Percentiles rank a stretch among this genome's conserved stretches.
phyloP scores from a whole-genome alignment of 1,284 basidiomycete genomes.

The Trametes pubescens region DNA sequence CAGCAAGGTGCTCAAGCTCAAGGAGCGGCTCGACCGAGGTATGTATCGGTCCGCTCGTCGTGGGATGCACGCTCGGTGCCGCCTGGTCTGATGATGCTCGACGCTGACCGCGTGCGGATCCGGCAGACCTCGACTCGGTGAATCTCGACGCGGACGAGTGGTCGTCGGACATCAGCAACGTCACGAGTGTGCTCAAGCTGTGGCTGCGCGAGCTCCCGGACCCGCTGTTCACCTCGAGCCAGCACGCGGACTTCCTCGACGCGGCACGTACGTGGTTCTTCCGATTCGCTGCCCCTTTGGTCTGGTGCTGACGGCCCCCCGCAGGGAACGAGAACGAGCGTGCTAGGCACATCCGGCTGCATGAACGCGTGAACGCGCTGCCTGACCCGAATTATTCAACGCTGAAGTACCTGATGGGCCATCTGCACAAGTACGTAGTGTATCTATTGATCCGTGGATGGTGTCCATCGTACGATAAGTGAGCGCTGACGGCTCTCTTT shows the following conservation, averaged over 20 bases:
- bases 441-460: constrained; percentile 10
- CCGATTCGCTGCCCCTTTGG: constrained; percentile 5
- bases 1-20: constrained; percentile 87
- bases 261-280: constrained; percentile 80
- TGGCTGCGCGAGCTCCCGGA: constrained; percentile 98
- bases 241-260: constrained; percentile 94
- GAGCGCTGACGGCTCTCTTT: neutral
- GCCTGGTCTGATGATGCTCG: constrained; percentile 6
- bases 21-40: constrained; percentile 90
- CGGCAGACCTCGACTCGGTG: constrained; percentile 82
- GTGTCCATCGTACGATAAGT: constrained; percentile 15
- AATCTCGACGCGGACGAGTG: constrained; percentile 91
- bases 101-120: constrained; percentile 3
- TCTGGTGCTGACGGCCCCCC: constrained; percentile 1
- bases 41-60: constrained; percentile 1
- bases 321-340: constrained; percentile 93
- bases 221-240: constrained; percentile 84
- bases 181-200: constrained; percentile 92
- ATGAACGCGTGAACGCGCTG: constrained; percentile 97
- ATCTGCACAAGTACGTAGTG: constrained; percentile 80
- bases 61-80: neutral
- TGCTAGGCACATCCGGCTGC: constrained; percentile 91
- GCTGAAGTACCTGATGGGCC: constrained; percentile 94
- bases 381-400: constrained; percentile 99
- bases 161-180: constrained; percentile 95